These are phyloP conservation scores for Penicillium rolfsii DNA, from an alignment of 2,329 filamentous ascomycete species.

Conservation along the genomic window DNA sequence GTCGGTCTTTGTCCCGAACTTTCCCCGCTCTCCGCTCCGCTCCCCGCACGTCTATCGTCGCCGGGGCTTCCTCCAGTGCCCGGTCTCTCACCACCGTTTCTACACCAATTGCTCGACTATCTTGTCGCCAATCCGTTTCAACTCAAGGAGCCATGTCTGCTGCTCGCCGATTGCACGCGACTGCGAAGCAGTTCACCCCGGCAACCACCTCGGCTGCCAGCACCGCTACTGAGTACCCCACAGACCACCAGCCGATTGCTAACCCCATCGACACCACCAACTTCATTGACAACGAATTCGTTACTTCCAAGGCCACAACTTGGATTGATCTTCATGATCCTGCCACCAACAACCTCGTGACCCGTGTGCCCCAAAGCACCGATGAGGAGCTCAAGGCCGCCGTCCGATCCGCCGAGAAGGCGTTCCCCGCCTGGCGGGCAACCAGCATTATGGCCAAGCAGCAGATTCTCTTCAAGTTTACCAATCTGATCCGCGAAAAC, in stretches of 20 bases:
- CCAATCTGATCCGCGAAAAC: constrained; percentile 64
- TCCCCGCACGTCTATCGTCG: constrained; percentile 41
- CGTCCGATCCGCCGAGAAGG: constrained; percentile 64
- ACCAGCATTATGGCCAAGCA: constrained; percentile 63
- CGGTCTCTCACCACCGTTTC: constrained; percentile 31
- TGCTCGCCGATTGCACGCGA: constrained; percentile 54
- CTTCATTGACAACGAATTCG: constrained; percentile 67
- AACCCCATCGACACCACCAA: constrained; percentile 62
- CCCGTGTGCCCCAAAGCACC: constrained; percentile 67
- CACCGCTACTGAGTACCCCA: constrained; percentile 59
- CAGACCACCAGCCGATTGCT: constrained; percentile 58
- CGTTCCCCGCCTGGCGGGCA: constrained; percentile 64
- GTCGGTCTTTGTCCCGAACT: constrained; percentile 42
- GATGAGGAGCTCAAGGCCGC: constrained; percentile 65
- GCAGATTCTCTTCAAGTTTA: constrained; percentile 70
- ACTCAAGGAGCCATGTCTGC: constrained; percentile 32
- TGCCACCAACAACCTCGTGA: constrained; percentile 68
- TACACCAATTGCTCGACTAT: constrained; percentile 26
- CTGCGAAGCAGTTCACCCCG: constrained; percentile 55
- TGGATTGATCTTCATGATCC: constrained; percentile 69
- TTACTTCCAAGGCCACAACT: constrained; percentile 59
- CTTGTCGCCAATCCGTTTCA: constrained; percentile 21
- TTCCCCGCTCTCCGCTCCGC: constrained; percentile 45
- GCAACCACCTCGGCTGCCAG: constrained; percentile 54
- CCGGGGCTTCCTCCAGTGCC: constrained; percentile 32